Base-by-base conservation (phyloP, 768 basidiomycete species). In the Tulasnella sp. region DNA sequence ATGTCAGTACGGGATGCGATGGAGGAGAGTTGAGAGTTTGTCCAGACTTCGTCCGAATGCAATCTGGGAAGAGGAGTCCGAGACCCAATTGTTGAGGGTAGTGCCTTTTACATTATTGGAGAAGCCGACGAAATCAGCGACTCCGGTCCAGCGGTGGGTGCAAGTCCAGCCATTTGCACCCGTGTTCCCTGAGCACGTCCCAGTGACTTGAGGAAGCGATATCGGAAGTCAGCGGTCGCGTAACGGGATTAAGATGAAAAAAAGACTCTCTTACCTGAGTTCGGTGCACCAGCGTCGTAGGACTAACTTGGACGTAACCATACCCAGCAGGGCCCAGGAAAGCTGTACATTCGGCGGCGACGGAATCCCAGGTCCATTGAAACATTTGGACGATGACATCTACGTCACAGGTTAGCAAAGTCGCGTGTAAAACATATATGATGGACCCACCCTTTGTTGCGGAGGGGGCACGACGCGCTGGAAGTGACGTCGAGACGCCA, bases 241-340 rank as follows among this genome's bases (percentile, higher is more conserved):
- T 5, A 67, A 31, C 9, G 7, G 22, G n/a, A n/a, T 37, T 7
- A 25, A 15, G n/a, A 31, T 58, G 22, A 25, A 11, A 77, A 73
- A 36, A 36, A 25, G 25, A 34, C 34, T 17, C 42, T 42, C 79
- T 45, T 68, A 86, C 89, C 88, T 71, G 85, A 84, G 79, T 91
- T 91, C 0, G 91, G 90, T 29, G 88, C 85, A 17, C 91, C 91
- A 37, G 83, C 86, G 78, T 90, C 89, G 3, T 78, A 84, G 77
- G 77, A 42, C 77, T 78, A 17, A 71, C 77, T 76, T 79, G 77
- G 34, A 79, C 77, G 40, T 31, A 79, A 39, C 78, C 78, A 40
- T 79, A 79, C 12, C 78, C 78, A 68, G 78, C 78, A 22, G 78
- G 78, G 1, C 78, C 78, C 6, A 79, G 52, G 67, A 76, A 79